Evolutionary conservation across 345 rosid species (phyloP).

Genomic region (Salix caprea): DNA sequence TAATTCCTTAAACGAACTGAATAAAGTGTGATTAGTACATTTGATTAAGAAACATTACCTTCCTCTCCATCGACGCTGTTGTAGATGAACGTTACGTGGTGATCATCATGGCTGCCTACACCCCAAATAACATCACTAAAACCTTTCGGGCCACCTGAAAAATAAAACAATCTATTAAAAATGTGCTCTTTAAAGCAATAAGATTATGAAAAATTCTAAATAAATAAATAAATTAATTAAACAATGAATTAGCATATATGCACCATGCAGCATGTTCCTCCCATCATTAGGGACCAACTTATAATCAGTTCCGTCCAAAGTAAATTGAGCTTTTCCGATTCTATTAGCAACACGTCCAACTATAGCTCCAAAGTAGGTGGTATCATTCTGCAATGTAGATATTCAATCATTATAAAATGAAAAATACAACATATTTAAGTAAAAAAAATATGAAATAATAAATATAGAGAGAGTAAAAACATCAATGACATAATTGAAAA

Average conservation of each 20-base stretch:
- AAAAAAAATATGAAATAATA: too few relatives aligned
- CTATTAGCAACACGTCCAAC: constrained; percentile 34
- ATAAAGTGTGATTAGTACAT: too few relatives aligned
- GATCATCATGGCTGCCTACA: constrained; percentile 33
- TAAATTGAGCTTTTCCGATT: constrained; percentile 19
- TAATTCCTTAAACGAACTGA: too few relatives aligned
- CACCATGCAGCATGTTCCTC: constrained; percentile 24
- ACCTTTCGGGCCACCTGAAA: constrained; percentile 70
- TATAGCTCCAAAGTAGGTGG: constrained; percentile 26
- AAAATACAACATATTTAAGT: too few relatives aligned
- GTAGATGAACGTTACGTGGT: constrained; percentile 55
- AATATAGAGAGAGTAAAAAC: not conserved
- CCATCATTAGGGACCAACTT: constrained; percentile 21
- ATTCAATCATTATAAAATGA: not conserved
- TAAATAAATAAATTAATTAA: not conserved
- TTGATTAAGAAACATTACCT: constrained; percentile 34
- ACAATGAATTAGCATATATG: not conserved
- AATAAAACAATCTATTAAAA: not conserved
- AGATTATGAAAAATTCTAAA: not conserved
- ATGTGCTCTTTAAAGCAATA: not conserved
- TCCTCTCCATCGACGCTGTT: constrained; percentile 65
- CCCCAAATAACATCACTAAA: constrained; percentile 62
- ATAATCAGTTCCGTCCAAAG: constrained; percentile 14
- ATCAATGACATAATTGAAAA: not conserved
- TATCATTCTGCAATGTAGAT: constrained; percentile 15